Evolutionary conservation across 306 rosid species (phyloP), one percentile per base, ranked within the genome.

Genomic region (Astragalus membranaceus): DNA sequence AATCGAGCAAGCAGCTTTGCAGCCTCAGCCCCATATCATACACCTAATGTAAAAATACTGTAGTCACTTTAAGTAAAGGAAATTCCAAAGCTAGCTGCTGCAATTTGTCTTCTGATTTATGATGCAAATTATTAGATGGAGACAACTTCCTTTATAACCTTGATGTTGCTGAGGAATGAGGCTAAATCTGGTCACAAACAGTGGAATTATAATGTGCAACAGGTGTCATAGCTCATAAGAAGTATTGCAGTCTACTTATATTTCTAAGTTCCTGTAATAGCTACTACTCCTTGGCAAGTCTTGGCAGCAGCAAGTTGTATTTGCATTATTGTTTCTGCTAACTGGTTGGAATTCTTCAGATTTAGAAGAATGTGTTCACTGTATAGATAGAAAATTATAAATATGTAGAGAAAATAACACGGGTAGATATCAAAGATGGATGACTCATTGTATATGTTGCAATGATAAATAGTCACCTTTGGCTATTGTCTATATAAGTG

Each of bases 1-100:
- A 67, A 79, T 51, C 2, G 88, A 82, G 58, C 65, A 67, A 77
- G 73, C 60, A 10, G 72, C 17, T 30, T 51, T 70, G 78, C 87
- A 82, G 74, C 81, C 81, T 39, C 89, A 71, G 68, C 82, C 85
- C 12, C 90, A 73, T 65, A 53, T 81, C 53, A 83, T 83, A 73
- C 87, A 73, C 39, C 80, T 84, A 11, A 83, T 81, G 64, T 88
- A 58, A 83, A 82, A 52, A 26, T 36, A 5, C 15, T 13, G 13
- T 57, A 42, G 61, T 70, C 64, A 49, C 67, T 41, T 47, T 32
- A 81, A 79, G 67, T 11, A 42, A 17, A 23, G 20, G 30, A 20
- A 51, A 54, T 13, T 39, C 53, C 10, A 70, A 75, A 67, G 60
- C 72, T 44, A 47, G 75, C 49, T 58, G 74, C 74, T 59, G 74